Evolutionary conservation across 2,329 filamentous ascomycete genomes (phyloP), one percentile per base, ranked within the genome.

Genomic region (Tolypocladium album): DNA sequence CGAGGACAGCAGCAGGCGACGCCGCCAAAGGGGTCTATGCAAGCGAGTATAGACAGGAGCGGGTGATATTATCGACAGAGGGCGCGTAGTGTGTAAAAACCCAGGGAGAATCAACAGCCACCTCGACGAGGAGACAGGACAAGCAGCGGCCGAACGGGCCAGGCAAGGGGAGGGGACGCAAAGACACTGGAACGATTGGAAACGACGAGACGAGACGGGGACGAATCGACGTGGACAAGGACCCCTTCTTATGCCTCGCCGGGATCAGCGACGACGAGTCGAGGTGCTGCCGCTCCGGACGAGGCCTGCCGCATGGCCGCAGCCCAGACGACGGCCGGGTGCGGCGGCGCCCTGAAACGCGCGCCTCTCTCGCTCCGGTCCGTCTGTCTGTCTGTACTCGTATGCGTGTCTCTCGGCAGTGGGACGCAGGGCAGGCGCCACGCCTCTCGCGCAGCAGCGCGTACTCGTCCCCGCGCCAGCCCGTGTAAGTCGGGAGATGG

Each of bases 161-260:
- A 62, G 58, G 60, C 55, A 27, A 55, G 60, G 58, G 55, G 52
- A 53, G 53, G 47, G 53, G 53, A 36, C 34, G 31, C 58, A 38
- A 53, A 27, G 58, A 55, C 56, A 57, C 57, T 55, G 62, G 64
- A 11, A 63, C 62, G 65, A 65, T 64, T 64, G 63, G 65, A 66
- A 64, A 65, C 55, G 60, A 66, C 62, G 63, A 64, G 53, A 63
- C 63, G 7, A 31, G 27, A 31, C 27, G 27, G 27, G 27, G 27
- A 31, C 27, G 27, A 31, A 31, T 31, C 27, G 66, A 66, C 65
- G 65, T 63, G 65, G 69, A 67, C 66, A 63, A 68, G 55, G 57
- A 47, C 61, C 58, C 65, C 64, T 70, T 69, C 68, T 70, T 70
- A 68, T 70, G 27, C 55, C 64, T 67, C 62, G 60, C 56, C 58